Base-by-base conservation (phyloP, 345 rosid genomes). In the Boechera stricta region DNA sequence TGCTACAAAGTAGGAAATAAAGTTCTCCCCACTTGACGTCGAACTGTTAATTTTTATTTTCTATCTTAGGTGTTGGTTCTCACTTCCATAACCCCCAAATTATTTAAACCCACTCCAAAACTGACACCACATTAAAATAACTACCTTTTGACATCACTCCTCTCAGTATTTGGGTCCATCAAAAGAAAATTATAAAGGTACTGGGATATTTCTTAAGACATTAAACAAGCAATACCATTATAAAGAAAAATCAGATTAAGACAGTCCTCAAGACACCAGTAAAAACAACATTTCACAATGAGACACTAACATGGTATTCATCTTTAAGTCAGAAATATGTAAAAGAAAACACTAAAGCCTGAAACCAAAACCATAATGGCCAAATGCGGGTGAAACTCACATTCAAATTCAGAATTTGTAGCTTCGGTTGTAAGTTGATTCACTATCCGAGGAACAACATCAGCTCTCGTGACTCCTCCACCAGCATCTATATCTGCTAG, bases 381-480 rank as follows among this genome's bases (percentile, higher is more conserved):
- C 47, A 67, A 57, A 24, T 49, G 7, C 8, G 26, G 38, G 45
- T 33, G 54, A 36, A 57, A 74, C 73, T 70, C 83, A 95, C 99
- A 93, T 86, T 93, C 99, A 64, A 82, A 75, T 78, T 91, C 96
- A 35, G 85, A 79, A 81, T 88, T 90, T 39, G 82, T 80, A 74
- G 98, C 93, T 77, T 96, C 99, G 1, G 76, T 55, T n/a, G 90
- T 90, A 28, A 96, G 92, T 75, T 87, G 98, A 52, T 83, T 79
- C 61, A 96, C 90, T 31, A 96, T 92, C 54, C 97, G 84, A 6
- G 98, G 99, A 16, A 88, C 94, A 77, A 96, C 99, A 78, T 96
- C 99, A 67, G 99, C 99, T 80, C 99, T 86, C 2, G 99, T 96
- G 56, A 96, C 98, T 75, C 99, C 98, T 65, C 99, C 99, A 84